These are phyloP conservation scores for Hortiboletus rubellus DNA, from an alignment of 1,284 basidiomycete genomes.

Conservation along the genomic window DNA sequence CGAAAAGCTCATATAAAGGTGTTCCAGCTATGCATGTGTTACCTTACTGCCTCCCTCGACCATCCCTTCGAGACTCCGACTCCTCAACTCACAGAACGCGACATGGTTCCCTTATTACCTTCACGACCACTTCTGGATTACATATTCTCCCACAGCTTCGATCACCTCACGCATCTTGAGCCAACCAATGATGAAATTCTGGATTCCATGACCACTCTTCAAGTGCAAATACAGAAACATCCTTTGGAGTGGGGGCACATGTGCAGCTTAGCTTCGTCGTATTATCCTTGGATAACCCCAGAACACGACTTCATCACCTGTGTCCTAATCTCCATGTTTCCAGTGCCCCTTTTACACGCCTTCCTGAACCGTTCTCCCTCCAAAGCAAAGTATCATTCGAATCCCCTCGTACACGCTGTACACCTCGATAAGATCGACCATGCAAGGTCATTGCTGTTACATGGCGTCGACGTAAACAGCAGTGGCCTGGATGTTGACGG, in stretches of 20 bases:
- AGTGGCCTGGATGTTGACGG: not conserved
- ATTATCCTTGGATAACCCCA: not conserved
- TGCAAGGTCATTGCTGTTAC: not conserved
- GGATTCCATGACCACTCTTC: not conserved
- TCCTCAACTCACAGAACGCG: no score
- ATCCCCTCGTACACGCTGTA: slow-evolving; percentile 3
- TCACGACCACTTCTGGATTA: slow-evolving; percentile 9
- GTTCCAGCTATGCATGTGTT: slow-evolving; percentile 2
- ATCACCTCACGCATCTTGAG: slow-evolving; percentile 4
- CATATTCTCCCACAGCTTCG: not conserved
- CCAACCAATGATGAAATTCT: not conserved
- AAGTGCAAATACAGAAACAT: not conserved
- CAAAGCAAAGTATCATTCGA: not conserved
- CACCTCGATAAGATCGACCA: slow-evolving; percentile 5
- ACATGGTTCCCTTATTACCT: not conserved
- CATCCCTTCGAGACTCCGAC: not conserved
- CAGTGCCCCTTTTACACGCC: not conserved
- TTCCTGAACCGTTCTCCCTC: not conserved
- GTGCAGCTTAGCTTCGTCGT: not conserved
- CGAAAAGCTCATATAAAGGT: slow-evolving; percentile 5
- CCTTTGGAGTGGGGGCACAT: slow-evolving; percentile 1
- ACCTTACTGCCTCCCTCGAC: not conserved
- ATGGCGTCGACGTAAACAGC: not conserved
- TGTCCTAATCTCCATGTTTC: slow-evolving; percentile 1
- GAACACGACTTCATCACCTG: slow-evolving; percentile 8